Percentiles rank a stretch among this genome's conserved stretches.
These are phyloP conservation scores for Tanacetum coccineum DNA, from an alignment of 129 eudicot species.

Conservation along the genomic window DNA sequence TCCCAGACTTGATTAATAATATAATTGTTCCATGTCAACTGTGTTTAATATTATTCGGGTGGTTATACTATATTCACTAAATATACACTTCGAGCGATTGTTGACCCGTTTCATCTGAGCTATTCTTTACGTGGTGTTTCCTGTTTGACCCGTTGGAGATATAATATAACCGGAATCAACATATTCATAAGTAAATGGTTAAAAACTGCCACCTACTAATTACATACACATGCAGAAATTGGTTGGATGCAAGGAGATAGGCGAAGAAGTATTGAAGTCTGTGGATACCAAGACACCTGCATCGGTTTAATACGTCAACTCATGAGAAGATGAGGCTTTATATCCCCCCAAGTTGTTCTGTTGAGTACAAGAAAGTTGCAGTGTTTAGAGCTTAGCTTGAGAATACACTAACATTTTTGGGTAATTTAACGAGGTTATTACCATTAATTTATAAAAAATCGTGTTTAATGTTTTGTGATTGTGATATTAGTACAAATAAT, in stretches of 20 bases:
- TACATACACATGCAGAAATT: constrained; percentile 51
- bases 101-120: too few relatives aligned
- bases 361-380: neutral
- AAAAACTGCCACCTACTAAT: neutral
- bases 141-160: too few relatives aligned
- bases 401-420: neutral
- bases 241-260: constrained; percentile 98
- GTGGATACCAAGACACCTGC: constrained; percentile 48
- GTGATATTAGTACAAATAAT: too few relatives aligned
- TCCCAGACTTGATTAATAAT: too few relatives aligned
- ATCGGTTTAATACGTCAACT: constrained; percentile 5
- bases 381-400: constrained; percentile 9
- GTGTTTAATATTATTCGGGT: too few relatives aligned
- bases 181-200: neutral
- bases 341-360: neutral
- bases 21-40: too few relatives aligned
- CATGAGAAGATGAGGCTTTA: neutral
- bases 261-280: constrained; percentile 73
- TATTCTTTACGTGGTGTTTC: too few relatives aligned
- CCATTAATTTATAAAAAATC: too few relatives aligned
- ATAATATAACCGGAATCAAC: too few relatives aligned
- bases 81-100: too few relatives aligned
- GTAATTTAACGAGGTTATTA: neutral
- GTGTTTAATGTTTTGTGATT: too few relatives aligned
- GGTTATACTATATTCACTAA: too few relatives aligned